Percentiles rank a stretch among this genome's conserved stretches.
Conservation (phyloP, 2,329 filamentous ascomycete species). For the Curvularia sp. region DNA sequence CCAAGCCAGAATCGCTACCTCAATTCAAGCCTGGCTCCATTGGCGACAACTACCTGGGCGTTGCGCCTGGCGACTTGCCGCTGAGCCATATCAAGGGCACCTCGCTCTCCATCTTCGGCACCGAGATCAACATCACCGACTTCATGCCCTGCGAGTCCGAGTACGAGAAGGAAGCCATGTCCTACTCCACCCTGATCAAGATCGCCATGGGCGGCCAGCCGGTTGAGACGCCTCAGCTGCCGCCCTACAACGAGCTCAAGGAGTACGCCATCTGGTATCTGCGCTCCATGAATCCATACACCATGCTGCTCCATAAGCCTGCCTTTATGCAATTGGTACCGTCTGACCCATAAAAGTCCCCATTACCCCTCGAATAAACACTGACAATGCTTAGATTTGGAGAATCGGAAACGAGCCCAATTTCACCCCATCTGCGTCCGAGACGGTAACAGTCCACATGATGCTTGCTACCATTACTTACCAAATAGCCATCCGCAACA, state of each 20-base stretch:
- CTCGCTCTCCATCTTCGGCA: conserved; percentile 77
- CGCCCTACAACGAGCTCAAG: conserved; percentile 67
- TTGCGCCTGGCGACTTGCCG: conserved; percentile 67
- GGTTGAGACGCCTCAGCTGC: conserved; percentile 65
- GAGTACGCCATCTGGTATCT: conserved; percentile 80
- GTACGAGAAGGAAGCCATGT: conserved; percentile 64
- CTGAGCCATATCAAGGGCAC: conserved; percentile 79
- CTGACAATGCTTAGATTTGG: conserved; percentile 62
- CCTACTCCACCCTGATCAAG: conserved; percentile 72
- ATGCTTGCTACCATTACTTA: conserved; percentile 79
- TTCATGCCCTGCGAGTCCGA: conserved; percentile 73
- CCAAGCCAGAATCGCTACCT: conserved; percentile 47
- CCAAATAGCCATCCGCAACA: conserved; percentile 75
- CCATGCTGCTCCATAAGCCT: conserved; percentile 79
- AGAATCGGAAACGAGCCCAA: conserved; percentile 73
- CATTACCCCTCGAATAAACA: neutral
- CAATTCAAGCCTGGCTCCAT: conserved; percentile 56
- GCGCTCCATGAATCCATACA: conserved; percentile 71
- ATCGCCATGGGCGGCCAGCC: conserved; percentile 65
- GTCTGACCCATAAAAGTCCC: conserved; percentile 31
- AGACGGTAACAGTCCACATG: conserved; percentile 77
- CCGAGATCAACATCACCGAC: conserved; percentile 78
- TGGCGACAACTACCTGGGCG: conserved; percentile 71
- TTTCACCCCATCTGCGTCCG: conserved; percentile 67
- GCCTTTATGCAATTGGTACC: conserved; percentile 71